A percentile compares a stretch with the other conserved stretches of the same genome.
These are phyloP conservation scores for Nigrospora sphaerica DNA, from an alignment of 2,329 filamentous ascomycete species.

Conservation along the genomic window DNA sequence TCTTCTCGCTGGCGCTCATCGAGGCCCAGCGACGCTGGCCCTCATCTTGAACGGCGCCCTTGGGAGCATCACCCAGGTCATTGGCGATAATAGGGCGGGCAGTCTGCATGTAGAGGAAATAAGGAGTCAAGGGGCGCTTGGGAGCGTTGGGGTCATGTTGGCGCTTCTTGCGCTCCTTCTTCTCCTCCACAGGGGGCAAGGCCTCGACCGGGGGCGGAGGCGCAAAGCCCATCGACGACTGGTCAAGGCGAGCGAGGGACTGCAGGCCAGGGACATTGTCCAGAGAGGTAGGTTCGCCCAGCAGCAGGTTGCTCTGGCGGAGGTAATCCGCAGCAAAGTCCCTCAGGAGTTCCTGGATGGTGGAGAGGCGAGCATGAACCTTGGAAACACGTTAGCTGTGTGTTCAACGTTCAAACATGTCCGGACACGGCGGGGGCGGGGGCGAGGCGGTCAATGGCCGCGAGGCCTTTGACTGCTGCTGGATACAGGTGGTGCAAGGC, in stretches of 20 bases:
- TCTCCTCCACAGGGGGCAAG: conserved; percentile 47
- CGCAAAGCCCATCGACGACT: conserved; percentile 28
- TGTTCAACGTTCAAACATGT: not conserved
- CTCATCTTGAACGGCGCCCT: conserved; percentile 82
- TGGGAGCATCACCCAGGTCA: conserved; percentile 70
- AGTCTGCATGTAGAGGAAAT: conserved; percentile 90
- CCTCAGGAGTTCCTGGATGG: conserved; percentile 72
- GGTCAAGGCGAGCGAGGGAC: conserved; percentile 43
- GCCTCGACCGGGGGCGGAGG: conserved; percentile 7
- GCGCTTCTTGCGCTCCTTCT: conserved; percentile 87
- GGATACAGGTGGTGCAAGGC: too few species aligned
- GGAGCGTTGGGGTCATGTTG: conserved; percentile 87
- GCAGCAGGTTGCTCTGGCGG: conserved; percentile 78
- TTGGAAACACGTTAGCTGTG: conserved; percentile 35
- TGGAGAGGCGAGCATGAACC: conserved; percentile 72
- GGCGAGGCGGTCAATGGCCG: too few species aligned
- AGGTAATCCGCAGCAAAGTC: conserved; percentile 79
- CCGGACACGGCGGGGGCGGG: too few species aligned
- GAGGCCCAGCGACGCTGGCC: conserved; percentile 79
- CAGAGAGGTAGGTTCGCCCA: conserved; percentile 54
- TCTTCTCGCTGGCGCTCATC: conserved; percentile 69
- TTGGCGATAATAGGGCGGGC: conserved; percentile 75
- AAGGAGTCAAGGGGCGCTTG: conserved; percentile 88
- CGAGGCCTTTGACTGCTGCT: too few species aligned
- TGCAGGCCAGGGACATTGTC: conserved; percentile 33